Percentiles rank a stretch among this genome's conserved stretches.
Evolutionary conservation across 345 rosid species (phyloP).

Genomic region (Viola odorata): DNA sequence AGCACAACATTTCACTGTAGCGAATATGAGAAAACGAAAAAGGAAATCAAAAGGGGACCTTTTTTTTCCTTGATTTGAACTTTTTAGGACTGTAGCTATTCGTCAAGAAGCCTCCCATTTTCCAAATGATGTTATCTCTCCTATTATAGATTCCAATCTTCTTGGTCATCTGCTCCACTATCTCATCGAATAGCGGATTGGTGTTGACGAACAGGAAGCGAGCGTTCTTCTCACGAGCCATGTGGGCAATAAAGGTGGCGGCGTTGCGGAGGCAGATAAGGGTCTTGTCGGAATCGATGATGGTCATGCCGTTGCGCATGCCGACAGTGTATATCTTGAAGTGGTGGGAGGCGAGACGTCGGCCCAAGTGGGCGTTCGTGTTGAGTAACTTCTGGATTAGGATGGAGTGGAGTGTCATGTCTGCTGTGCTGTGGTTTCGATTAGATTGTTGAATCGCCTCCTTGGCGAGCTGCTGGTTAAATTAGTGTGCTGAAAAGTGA

Average conservation of each 20-base stretch:
- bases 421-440: background rate
- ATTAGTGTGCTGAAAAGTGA: background rate
- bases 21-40: background rate
- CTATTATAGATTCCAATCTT: conserved; percentile 64
- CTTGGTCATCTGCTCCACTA: conserved; percentile 68
- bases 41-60: conserved; percentile 7
- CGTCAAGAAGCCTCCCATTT: conserved; percentile 77
- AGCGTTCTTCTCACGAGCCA: conserved; percentile 49
- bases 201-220: conserved; percentile 84
- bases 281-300: conserved; percentile 83
- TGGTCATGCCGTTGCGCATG: conserved; percentile 51
- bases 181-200: conserved; percentile 81
- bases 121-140: conserved; percentile 57
- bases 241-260: conserved; percentile 58
- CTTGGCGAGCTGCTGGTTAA: background rate
- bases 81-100: conserved; percentile 89
- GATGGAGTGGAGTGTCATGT: conserved; percentile 78
- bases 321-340: conserved; percentile 81
- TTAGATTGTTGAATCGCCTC: background rate
- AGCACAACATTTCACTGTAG: background rate
- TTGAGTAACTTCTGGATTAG: conserved; percentile 83
- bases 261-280: conserved; percentile 90
- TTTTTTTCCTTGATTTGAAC: conserved; percentile 82
- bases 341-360: conserved; percentile 67
- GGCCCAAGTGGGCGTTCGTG: conserved; percentile 81